Percentiles rank a stretch among this genome's conserved stretches.
Evolutionary conservation across 2,329 filamentous ascomycete species (phyloP).

Genomic region (Calonectria hawksworthii): DNA sequence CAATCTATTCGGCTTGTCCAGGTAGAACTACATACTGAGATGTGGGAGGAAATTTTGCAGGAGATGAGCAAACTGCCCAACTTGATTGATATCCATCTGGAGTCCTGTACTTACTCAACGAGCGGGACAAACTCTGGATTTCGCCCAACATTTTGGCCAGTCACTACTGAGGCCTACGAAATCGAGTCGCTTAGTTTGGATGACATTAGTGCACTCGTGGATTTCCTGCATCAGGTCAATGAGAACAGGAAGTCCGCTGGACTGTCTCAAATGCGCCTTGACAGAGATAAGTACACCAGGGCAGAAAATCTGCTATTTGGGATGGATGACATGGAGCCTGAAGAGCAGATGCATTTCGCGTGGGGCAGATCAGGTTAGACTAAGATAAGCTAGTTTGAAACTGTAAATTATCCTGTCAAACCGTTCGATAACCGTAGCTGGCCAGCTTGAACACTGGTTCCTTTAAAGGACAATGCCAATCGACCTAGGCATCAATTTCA

Average conservation of each 20-base stretch:
- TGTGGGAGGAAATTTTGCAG: neutral
- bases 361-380: neutral
- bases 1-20: neutral
- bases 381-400: neutral
- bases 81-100: neutral
- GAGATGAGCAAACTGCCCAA: neutral
- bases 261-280: neutral
- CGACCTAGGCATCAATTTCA: accelerated
- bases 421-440: neutral
- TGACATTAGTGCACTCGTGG: neutral
- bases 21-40: neutral
- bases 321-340: neutral
- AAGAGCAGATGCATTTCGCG: neutral
- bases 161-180: neutral
- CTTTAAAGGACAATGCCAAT: neutral
- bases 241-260: neutral
- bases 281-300: neutral
- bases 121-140: neutral
- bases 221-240: neutral
- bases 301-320: neutral
- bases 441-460: too few relatives aligned
- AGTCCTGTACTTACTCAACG: neutral
- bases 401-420: neutral
- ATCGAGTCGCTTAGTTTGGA: neutral
- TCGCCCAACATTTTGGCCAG: neutral